Conservation (phyloP, 768 basidiomycete genomes). For the Pholiota molesta region DNA sequence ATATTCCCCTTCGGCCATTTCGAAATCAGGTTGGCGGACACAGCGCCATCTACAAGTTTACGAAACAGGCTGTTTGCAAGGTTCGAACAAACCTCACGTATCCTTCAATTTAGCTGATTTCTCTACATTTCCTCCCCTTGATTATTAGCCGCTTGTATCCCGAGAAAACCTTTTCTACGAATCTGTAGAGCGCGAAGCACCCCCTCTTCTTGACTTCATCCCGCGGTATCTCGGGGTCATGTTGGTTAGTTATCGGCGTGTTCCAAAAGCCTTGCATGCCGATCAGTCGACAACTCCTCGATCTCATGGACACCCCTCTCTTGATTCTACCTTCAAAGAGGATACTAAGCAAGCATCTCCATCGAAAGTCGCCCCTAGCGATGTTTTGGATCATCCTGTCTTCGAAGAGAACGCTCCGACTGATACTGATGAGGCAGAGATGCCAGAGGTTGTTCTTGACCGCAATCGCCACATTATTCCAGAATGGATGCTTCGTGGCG, state of each 20-base stretch:
- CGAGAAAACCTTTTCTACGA: conserved; percentile 99
- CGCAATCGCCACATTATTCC: conserved; percentile 96
- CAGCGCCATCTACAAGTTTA: conserved; percentile 96
- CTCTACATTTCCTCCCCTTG: conserved; percentile 23
- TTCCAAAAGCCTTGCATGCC: conserved; percentile 43
- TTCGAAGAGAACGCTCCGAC: conserved; percentile 31
- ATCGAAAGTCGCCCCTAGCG: conserved; percentile 17
- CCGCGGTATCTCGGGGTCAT: conserved; percentile 99
- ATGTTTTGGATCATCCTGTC: conserved; percentile 23
- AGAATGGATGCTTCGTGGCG: conserved; percentile 77
- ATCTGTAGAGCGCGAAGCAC: conserved; percentile 91
- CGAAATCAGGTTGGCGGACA: conserved; percentile 98
- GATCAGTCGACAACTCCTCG: conserved; percentile 20
- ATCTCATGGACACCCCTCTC: conserved; percentile 30
- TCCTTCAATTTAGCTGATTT: conserved; percentile 24
- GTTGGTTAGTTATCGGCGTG: conserved; percentile 93
- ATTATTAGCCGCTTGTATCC: conserved; percentile 84
- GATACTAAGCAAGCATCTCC: conserved; percentile 22
- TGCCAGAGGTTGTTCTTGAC: conserved; percentile 93
- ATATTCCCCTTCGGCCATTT: conserved; percentile 93
- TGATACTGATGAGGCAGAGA: conserved; percentile 75
- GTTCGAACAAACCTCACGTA: conserved; percentile 47
- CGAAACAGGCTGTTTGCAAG: conserved; percentile 97
- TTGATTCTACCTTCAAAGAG: conserved; percentile 26
- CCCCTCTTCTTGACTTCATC: conserved; percentile 90